phyloP scores from a whole-genome alignment of 2,329 filamentous ascomycete genomes.

The Trichoderma koningii region DNA sequence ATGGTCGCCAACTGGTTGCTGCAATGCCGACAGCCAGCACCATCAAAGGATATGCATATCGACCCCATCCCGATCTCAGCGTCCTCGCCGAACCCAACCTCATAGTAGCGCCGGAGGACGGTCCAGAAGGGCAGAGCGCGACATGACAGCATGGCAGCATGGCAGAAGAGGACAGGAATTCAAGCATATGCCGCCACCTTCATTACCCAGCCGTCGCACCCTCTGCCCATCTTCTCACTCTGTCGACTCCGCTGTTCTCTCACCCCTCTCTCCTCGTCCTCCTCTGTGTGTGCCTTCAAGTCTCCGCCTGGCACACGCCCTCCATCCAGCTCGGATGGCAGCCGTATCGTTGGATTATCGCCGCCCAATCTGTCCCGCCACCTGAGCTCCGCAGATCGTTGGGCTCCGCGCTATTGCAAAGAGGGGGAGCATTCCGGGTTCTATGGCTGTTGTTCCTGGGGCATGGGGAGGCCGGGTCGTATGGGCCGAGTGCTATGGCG shows the following conservation, averaged over 20 bases:
- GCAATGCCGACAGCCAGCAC: constrained; percentile 8
- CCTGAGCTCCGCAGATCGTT: constrained; percentile 12
- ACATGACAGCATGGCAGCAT: too few species aligned
- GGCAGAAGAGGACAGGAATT: too few species aligned
- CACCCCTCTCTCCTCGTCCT: not conserved
- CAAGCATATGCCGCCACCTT: not conserved
- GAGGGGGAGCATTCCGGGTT: not conserved
- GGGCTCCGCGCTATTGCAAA: not conserved
- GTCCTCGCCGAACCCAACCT: not conserved
- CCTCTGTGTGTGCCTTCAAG: not conserved
- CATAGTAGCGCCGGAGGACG: too few species aligned
- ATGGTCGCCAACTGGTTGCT: not conserved
- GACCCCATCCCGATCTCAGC: constrained; percentile 21
- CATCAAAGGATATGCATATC: not conserved
- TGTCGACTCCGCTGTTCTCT: not conserved
- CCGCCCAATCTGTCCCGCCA: constrained; percentile 7
- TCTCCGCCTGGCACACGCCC: not conserved
- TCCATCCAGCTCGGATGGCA: constrained; percentile 22
- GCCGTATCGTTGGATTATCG: constrained; percentile 21
- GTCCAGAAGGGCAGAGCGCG: too few species aligned
- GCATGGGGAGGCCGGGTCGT: not conserved
- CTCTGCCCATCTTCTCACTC: not conserved
- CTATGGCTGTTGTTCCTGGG: not conserved
- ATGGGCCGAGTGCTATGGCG: not conserved
- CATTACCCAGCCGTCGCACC: not conserved